These are phyloP conservation scores for Pseudogymnoascus sp. DNA, from an alignment of 2,329 filamentous ascomycete genomes.

Conservation along the genomic window DNA sequence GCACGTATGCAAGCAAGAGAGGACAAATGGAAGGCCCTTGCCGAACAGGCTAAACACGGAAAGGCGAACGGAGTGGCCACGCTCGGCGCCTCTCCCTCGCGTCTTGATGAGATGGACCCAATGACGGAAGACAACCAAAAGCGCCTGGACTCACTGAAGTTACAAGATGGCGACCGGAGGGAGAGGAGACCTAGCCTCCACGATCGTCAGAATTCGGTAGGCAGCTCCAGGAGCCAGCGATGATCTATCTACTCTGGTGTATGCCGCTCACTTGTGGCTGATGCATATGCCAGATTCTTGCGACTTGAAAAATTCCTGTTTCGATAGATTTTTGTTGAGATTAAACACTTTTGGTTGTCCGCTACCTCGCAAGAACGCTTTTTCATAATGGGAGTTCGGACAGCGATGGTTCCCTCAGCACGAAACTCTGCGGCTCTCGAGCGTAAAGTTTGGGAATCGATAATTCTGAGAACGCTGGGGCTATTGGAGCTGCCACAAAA, in stretches of 20 bases:
- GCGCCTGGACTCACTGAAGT: slow-evolving; percentile 77
- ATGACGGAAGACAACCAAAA: slow-evolving; percentile 76
- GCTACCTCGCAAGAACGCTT: neutral
- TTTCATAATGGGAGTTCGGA: slow-evolving; percentile 2
- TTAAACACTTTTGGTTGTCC: slow-evolving; percentile 5
- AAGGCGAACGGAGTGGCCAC: slow-evolving; percentile 39
- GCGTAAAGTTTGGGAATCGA: slow-evolving; percentile 3
- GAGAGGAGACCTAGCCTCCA: slow-evolving; percentile 43
- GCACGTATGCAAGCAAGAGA: slow-evolving; percentile 73
- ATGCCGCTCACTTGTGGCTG: slow-evolving; percentile 5
- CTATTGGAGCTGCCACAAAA: slow-evolving; percentile 3
- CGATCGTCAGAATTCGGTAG: slow-evolving; percentile 52
- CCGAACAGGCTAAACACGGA: slow-evolving; percentile 67
- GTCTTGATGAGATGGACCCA: slow-evolving; percentile 68
- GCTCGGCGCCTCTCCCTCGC: slow-evolving; percentile 34
- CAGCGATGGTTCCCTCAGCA: slow-evolving; percentile 2
- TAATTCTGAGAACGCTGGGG: slow-evolving; percentile 7
- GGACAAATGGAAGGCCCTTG: slow-evolving; percentile 80
- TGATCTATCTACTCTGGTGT: slow-evolving; percentile 18
- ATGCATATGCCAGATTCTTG: slow-evolving; percentile 2
- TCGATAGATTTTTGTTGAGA: slow-evolving; percentile 8
- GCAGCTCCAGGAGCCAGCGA: slow-evolving; percentile 33
- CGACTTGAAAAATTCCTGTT: slow-evolving; percentile 10
- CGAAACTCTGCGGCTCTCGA: neutral
- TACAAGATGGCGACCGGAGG: slow-evolving; percentile 69